Conservation (phyloP, 108 stramenopile species). For the Stephanodiscus triporus region DNA sequence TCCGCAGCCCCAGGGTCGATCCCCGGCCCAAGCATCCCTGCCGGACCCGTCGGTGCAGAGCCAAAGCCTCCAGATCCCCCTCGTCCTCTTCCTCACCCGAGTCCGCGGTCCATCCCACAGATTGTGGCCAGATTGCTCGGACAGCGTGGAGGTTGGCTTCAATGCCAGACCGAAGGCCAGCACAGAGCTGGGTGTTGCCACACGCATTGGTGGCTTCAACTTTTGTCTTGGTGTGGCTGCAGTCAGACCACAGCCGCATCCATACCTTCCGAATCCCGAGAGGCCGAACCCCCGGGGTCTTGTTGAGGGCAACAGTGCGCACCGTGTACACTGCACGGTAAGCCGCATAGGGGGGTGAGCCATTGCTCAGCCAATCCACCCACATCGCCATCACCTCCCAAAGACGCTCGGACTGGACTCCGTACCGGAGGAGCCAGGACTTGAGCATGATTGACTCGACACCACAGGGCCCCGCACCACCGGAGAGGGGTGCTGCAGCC, state of each 20-base stretch:
- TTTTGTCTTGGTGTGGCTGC: slow-evolving; percentile 1
- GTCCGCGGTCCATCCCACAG: not conserved
- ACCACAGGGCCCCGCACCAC: slow-evolving; percentile 2
- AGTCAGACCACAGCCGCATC: slow-evolving; percentile 21
- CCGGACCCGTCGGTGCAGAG: no score
- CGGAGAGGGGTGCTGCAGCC: slow-evolving; percentile 27
- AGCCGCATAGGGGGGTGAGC: slow-evolving; percentile 35
- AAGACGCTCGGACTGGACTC: not conserved
- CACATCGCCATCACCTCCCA: slow-evolving; percentile 10
- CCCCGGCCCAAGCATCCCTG: not conserved
- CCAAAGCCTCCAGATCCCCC: not conserved
- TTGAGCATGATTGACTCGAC: slow-evolving; percentile 14
- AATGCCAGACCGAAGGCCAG: not conserved
- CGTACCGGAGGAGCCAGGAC: slow-evolving; percentile 5
- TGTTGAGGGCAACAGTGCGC: slow-evolving; percentile 39
- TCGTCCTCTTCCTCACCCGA: not conserved
- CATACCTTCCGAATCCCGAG: slow-evolving; percentile 33
- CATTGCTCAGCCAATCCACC: slow-evolving; percentile 24
- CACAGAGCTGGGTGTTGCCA: not conserved
- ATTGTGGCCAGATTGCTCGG: not conserved
- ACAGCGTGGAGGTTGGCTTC: slow-evolving; percentile 5
- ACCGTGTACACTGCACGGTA: slow-evolving; percentile 25
- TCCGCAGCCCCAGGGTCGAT: not conserved
- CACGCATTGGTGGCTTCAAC: not conserved
- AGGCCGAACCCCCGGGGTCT: slow-evolving; percentile 43